Evolutionary conservation across 768 basidiomycete genomes (phyloP).

Genomic region (Tulasnella sp.): DNA sequence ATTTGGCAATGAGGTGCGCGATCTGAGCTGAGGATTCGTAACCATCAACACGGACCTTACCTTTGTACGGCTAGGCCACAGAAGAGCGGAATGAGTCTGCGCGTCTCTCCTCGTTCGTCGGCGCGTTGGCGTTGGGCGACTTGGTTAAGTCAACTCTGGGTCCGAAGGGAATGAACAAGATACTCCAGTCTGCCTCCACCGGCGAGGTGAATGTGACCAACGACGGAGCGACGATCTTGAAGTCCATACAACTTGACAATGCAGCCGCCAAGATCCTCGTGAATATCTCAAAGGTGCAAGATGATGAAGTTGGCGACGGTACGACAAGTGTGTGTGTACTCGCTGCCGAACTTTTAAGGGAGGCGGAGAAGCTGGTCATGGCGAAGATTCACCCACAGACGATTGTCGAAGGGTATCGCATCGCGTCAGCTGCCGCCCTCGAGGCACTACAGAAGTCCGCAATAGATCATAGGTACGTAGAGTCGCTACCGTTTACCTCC

Average conservation of each 20-base stretch:
- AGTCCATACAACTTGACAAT: constrained; percentile 95
- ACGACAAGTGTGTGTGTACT: constrained; percentile 88
- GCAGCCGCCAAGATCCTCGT: constrained; percentile 98
- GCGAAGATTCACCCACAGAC: constrained; percentile 97
- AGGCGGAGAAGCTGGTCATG: constrained; percentile 89
- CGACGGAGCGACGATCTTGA: constrained; percentile 97
- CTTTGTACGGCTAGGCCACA: constrained; percentile 7
- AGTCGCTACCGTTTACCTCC: neutral
- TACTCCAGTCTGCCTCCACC: constrained; percentile 80
- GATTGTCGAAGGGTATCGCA: constrained; percentile 91
- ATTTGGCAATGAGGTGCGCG: constrained; percentile 12
- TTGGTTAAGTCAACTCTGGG: constrained; percentile 97
- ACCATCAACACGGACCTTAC: neutral
- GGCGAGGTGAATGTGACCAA: constrained; percentile 96
- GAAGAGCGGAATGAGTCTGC: constrained; percentile 97
- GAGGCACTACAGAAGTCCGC: constrained; percentile 75
- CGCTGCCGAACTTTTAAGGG: constrained; percentile 80
- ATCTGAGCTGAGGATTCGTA: neutral
- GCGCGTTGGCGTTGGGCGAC: constrained; percentile 93
- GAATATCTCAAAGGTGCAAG: constrained; percentile 99
- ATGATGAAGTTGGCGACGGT: constrained; percentile 97
- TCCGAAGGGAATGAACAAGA: constrained; percentile 99
- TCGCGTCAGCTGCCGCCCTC: constrained; percentile 78
- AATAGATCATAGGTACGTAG: constrained; percentile 69
- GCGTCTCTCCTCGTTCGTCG: constrained; percentile 94